phyloP scores from a whole-genome alignment of 441 rosid genomes.

The Erysimum cheiri region DNA sequence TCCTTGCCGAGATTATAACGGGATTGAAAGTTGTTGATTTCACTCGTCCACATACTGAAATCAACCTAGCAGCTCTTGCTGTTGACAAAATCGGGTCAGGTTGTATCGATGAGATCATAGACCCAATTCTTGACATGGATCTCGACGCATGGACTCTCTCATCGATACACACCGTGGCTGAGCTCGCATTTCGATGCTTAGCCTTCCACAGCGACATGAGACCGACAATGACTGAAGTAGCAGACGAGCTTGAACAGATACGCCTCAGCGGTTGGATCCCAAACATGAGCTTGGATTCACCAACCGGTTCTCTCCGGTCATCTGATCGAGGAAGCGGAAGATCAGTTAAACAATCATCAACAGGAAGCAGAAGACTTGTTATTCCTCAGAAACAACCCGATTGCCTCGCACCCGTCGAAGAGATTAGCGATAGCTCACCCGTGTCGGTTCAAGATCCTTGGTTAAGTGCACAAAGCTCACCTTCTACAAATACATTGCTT shows the following conservation, averaged over 20 bases:
- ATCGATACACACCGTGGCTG: constrained; percentile 73
- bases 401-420: constrained; percentile 50
- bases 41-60: constrained; percentile 64
- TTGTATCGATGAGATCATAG: constrained; percentile 69
- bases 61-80: constrained; percentile 79
- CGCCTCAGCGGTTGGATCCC: constrained; percentile 50
- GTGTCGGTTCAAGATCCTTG: constrained; percentile 89
- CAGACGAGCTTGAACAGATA: constrained; percentile 72
- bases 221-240: constrained; percentile 89
- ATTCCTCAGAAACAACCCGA: constrained; percentile 54
- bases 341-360: constrained; percentile 44
- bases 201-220: constrained; percentile 82
- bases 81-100: constrained; percentile 74
- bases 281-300: constrained; percentile 60
- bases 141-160: constrained; percentile 65
- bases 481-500: constrained; percentile 80
- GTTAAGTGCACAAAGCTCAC: constrained; percentile 91
- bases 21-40: constrained; percentile 85
- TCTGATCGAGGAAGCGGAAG: constrained; percentile 49
- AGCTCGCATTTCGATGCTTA: constrained; percentile 83
- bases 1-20: constrained; percentile 83
- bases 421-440: constrained; percentile 67
- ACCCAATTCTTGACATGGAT: constrained; percentile 60
- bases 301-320: constrained; percentile 53
- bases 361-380: constrained; percentile 52